Percentiles rank a stretch among this genome's conserved stretches.
Conservation (phyloP, 805 yeast genomes). For the Sporopachydermia lactativora region DNA sequence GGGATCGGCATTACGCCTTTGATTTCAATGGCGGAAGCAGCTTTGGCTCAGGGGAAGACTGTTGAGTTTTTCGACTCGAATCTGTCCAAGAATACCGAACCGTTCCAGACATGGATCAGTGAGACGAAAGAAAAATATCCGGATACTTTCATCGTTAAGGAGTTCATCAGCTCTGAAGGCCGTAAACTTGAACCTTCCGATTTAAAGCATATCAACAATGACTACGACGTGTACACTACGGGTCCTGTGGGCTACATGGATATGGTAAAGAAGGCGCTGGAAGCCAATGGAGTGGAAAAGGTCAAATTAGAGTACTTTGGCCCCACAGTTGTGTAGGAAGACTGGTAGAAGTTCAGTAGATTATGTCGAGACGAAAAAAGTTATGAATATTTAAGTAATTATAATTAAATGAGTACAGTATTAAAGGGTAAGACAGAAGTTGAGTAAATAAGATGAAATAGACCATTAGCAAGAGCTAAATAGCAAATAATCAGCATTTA, state of each 20-base stretch:
- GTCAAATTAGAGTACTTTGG: conserved; percentile 22
- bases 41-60: conserved; percentile 18
- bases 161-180: conserved; percentile 5
- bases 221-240: conserved; percentile 19
- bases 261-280: conserved; percentile 15
- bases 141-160: neutral
- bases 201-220: conserved; percentile 13
- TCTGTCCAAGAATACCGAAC: conserved; percentile 9
- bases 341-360: too few relatives aligned
- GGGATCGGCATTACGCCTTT: conserved; percentile 63
- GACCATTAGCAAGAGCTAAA: too few relatives aligned
- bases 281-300: conserved; percentile 9
- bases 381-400: too few relatives aligned
- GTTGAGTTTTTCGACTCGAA: conserved; percentile 25
- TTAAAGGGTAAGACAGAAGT: too few relatives aligned
- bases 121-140: conserved; percentile 6
- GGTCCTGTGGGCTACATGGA: conserved; percentile 25
- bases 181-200: conserved; percentile 12
- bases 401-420: too few relatives aligned
- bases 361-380: too few relatives aligned
- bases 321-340: conserved; percentile 16
- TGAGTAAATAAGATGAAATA: too few relatives aligned
- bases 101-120: conserved; percentile 8
- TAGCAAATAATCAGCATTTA: too few relatives aligned
- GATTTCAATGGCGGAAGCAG: conserved; percentile 34